Evolutionary conservation across 805 yeast genomes (phyloP), one percentile per base, ranked within the genome.

Genomic region (Pichia californica): DNA sequence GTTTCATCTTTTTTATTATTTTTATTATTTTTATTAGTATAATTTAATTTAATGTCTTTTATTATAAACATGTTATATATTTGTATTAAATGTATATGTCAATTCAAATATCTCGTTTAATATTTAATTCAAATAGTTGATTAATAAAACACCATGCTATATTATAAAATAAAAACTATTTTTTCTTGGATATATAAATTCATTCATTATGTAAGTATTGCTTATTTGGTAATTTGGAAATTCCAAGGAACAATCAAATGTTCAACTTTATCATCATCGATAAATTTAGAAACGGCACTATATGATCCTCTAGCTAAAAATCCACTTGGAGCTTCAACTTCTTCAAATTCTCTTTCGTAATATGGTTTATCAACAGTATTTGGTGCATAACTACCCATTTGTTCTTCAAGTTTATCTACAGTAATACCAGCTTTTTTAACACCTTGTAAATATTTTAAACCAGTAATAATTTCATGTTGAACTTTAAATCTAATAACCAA

Each of bases 301-400:
- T 87, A 89, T 38, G 77, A 72, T 31, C 96, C 96, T 64, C 97
- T 77, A 3, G 93, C 95, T 50, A 89, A 64, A 62, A 89, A 63
- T 1, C 97, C 97, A 36, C 87, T 74, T 30, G 97, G 97, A 6
- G 96, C 96, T 62, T 88, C 95, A 47, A 84, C 88, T 56, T 76
- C 84, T 10, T 81, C 83, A 52, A 79, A 82, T 31, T 58, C 63
- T 21, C 54, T 51, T 58, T 88, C 96, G 61, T 88, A 88, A 59
- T 63, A 82, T 8, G 95, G 95, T 58, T 82, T 85, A 34, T 77
- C 86, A 45, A 67, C 70, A 4, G 96, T 88, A 61, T 78, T 85
- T 53, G 97, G 97, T 9, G 95, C 89, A 62, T 81, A 89, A 4
- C 93, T 81, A 4, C 97, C 97, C 59, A 88, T 73, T 36, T 89